A percentile compares a stretch with the other conserved stretches of the same genome.
phyloP scores from a whole-genome alignment of 495 filamentous ascomycete genomes.

The Aspergillus ostianus region DNA sequence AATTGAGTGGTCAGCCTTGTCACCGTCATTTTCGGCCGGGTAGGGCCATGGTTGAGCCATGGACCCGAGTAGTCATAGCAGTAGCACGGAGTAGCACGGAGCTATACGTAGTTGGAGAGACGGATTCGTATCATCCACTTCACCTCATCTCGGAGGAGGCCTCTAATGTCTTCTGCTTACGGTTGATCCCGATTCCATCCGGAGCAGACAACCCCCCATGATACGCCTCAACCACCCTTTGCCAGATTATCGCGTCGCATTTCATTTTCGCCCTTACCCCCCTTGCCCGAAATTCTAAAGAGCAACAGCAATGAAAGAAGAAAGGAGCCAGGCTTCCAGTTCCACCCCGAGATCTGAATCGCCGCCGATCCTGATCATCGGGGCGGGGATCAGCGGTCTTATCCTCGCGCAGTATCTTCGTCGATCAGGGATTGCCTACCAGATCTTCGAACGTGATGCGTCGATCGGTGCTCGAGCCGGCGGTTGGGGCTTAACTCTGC shows the following conservation, averaged over 20 bases:
- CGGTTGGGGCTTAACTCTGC: conserved; percentile 61
- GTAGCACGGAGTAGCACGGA: no score
- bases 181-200: not conserved
- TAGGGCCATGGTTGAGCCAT: no score
- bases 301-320: not conserved
- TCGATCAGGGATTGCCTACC: conserved; percentile 41
- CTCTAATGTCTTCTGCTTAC: not conserved
- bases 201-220: no score
- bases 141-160: not conserved
- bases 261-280: no score
- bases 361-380: conserved; percentile 51
- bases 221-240: not conserved
- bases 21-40: no score
- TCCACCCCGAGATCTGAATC: not conserved
- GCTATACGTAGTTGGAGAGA: no score
- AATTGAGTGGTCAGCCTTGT: no score
- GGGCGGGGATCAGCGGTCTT: conserved; percentile 59
- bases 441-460: conserved; percentile 56
- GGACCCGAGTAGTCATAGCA: no score
- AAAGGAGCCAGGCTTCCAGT: not conserved
- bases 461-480: conserved; percentile 39
- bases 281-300: not conserved
- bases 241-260: no score
- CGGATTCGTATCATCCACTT: not conserved
- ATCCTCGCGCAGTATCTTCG: conserved; percentile 58